phyloP scores from a whole-genome alignment of 2,329 filamentous ascomycete species.

The Thyridium curvatum region DNA sequence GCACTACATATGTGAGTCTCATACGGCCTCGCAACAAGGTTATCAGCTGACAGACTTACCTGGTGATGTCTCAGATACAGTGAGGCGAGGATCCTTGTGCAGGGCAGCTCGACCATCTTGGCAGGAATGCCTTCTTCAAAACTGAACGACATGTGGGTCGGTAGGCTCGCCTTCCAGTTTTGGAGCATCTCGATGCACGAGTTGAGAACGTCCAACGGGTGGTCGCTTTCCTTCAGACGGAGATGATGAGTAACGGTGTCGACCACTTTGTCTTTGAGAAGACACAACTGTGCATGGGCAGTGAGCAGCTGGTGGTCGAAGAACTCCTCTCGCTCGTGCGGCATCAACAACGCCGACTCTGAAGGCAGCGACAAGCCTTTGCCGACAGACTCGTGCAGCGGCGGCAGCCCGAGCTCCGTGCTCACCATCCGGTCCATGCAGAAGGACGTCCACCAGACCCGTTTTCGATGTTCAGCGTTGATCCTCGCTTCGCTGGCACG shows the following conservation, averaged over 20 bases:
- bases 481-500: neutral
- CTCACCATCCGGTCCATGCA: slow-evolving; percentile 9
- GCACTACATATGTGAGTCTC: slow-evolving; percentile 1
- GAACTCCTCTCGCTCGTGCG: slow-evolving; percentile 3
- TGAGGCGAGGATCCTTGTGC: slow-evolving; percentile 2
- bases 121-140: slow-evolving; percentile 6
- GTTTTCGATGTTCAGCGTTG: slow-evolving; percentile 5
- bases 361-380: too few species aligned
- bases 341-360: too few species aligned
- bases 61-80: slow-evolving; percentile 10
- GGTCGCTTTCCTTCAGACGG: slow-evolving; percentile 1
- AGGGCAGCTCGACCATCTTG: slow-evolving; percentile 1
- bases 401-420: slow-evolving; percentile 7
- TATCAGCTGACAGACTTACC: neutral
- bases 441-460: slow-evolving; percentile 9
- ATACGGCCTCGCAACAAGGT: too few species aligned
- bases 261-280: slow-evolving; percentile 6
- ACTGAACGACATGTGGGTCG: neutral
- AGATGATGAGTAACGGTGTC: slow-evolving; percentile 4
- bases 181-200: slow-evolving; percentile 5
- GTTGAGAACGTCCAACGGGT: neutral
- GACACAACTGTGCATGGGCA: slow-evolving; percentile 2
- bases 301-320: slow-evolving; percentile 7
- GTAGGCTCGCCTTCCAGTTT: slow-evolving; percentile 3
- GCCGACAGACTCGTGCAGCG: neutral